phyloP scores from a whole-genome alignment of 2,329 filamentous ascomycete species.

The Penicillium sp. region DNA sequence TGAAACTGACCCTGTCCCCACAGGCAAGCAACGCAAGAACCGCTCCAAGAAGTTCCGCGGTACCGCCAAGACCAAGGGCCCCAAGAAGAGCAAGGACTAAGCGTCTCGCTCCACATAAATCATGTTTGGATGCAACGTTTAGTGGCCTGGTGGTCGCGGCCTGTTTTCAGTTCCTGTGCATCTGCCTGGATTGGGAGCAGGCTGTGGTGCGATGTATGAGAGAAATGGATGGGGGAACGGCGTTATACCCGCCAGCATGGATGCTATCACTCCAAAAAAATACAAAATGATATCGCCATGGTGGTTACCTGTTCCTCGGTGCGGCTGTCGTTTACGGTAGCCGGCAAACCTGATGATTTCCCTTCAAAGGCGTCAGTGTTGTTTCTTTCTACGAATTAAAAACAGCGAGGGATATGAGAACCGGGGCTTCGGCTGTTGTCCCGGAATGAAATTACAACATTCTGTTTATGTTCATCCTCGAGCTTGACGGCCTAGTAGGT shows the following conservation, averaged over 20 bases:
- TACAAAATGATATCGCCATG: conserved; percentile 2
- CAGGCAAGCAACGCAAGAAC: conserved; percentile 99
- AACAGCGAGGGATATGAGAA: conserved; percentile 29
- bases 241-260: conserved; percentile 5
- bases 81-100: conserved; percentile 89
- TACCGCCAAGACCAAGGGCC: conserved; percentile 97
- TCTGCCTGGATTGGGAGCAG: conserved; percentile 7
- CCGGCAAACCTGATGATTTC: conserved; percentile 19
- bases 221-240: conserved; percentile 5
- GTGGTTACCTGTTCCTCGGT: background rate
- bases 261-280: conserved; percentile 1
- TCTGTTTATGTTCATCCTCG: conserved; percentile 25
- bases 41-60: conserved; percentile 97
- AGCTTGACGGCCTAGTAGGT: background rate
- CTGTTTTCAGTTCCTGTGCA: conserved; percentile 16
- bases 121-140: conserved; percentile 27
- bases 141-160: conserved; percentile 30
- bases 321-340: conserved; percentile 2
- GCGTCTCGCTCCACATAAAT: conserved; percentile 36
- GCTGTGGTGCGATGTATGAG: conserved; percentile 10
- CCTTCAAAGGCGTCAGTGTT: conserved; percentile 27
- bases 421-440: conserved; percentile 28
- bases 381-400: conserved; percentile 22
- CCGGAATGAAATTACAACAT: conserved; percentile 28
- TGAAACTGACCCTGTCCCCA: conserved; percentile 30